Evolutionary conservation across 2,329 filamentous ascomycete species (phyloP).

Genomic region (Hypomyces perniciosus): DNA sequence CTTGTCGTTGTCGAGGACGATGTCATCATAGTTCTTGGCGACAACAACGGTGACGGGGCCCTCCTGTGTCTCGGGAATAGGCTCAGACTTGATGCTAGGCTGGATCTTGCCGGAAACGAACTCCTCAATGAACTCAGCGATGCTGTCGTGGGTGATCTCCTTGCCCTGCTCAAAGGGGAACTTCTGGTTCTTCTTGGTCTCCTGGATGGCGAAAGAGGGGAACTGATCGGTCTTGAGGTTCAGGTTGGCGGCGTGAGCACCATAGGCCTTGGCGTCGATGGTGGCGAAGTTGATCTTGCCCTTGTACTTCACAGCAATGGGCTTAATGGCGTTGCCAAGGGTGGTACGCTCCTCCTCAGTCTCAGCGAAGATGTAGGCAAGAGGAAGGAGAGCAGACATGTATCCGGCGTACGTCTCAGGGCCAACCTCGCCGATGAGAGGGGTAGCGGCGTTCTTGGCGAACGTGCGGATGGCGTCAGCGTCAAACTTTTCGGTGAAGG

Average conservation of each 20-base stretch:
- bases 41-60: constrained; percentile 83
- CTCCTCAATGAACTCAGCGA: constrained; percentile 78
- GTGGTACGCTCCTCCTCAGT: constrained; percentile 80
- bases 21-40: constrained; percentile 85
- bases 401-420: constrained; percentile 95
- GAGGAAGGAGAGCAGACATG: constrained; percentile 85
- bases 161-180: constrained; percentile 85
- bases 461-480: constrained; percentile 75
- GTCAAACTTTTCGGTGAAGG: constrained; percentile 74
- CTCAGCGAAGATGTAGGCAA: constrained; percentile 97
- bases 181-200: constrained; percentile 92
- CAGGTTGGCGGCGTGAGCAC: constrained; percentile 91
- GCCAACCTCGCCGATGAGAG: constrained; percentile 90
- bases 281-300: constrained; percentile 96
- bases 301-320: constrained; percentile 85
- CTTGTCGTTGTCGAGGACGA: constrained; percentile 91
- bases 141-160: constrained; percentile 64
- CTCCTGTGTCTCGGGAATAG: constrained; percentile 88
- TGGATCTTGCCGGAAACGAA: constrained; percentile 83
- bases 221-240: constrained; percentile 95
- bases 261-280: constrained; percentile 90
- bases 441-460: constrained; percentile 77
- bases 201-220: constrained; percentile 96
- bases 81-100: constrained; percentile 97
- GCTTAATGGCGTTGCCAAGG: constrained; percentile 71